Evolutionary conservation across 2,329 filamentous ascomycete genomes (phyloP).

Genomic region (Colletotrichum chrysophilum): DNA sequence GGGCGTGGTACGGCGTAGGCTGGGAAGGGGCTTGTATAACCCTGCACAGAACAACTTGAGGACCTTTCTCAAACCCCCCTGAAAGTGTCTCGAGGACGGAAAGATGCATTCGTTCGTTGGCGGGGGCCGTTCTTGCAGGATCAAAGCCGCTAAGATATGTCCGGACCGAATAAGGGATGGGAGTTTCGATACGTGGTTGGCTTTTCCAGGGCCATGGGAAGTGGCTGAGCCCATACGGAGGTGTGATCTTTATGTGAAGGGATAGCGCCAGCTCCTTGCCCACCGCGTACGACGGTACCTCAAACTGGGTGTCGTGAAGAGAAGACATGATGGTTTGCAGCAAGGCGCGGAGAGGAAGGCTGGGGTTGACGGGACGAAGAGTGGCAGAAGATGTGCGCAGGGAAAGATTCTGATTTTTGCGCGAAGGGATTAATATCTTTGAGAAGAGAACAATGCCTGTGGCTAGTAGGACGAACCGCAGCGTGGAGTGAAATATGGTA

Average conservation of each 20-base stretch:
- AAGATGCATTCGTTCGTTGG: background rate
- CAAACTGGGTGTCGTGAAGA: fast-evolving
- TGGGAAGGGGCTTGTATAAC: fast-evolving
- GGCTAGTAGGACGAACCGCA: fast-evolving
- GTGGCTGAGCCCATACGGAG: background rate
- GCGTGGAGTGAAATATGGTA: background rate
- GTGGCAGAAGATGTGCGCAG: fast-evolving
- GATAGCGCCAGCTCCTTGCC: background rate
- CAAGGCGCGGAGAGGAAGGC: background rate
- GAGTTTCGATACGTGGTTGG: fast-evolving
- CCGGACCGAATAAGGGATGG: background rate
- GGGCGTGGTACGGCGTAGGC: fast-evolving
- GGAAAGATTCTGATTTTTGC: background rate
- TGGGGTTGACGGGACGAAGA: fast-evolving
- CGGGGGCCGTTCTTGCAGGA: background rate
- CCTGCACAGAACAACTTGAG: background rate
- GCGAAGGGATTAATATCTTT: fast-evolving
- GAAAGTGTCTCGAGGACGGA: background rate
- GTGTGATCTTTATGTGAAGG: fast-evolving
- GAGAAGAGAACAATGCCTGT: fast-evolving
- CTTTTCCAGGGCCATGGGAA: background rate
- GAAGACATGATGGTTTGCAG: background rate
- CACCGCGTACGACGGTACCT: background rate
- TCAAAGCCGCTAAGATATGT: background rate
- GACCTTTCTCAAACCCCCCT: background rate